Evolutionary conservation across 768 basidiomycete species (phyloP), one percentile per base, ranked within the genome.

Genomic region (Omphalotus guepiniiformis): DNA sequence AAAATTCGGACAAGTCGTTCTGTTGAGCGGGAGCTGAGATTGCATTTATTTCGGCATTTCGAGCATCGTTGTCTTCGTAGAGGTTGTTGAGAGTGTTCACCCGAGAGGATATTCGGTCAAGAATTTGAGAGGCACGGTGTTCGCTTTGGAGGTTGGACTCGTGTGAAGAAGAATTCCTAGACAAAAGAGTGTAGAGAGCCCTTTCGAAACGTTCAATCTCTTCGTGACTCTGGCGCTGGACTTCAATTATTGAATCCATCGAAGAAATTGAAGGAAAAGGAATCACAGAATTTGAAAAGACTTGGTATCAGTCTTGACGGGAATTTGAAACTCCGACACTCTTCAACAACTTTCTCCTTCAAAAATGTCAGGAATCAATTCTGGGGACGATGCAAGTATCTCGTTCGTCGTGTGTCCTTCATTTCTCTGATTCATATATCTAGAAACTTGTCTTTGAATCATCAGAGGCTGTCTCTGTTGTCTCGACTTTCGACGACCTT

Each of bases 371-470:
- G 87, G 87, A 50, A 83, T 93, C 56, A 89, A 83, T 67, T 57
- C 83, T 50, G 89, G 88, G 54, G 93, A 96, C 75, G 92, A 94
- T 40, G 93, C 84, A 61, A 60, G 61, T 69, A 51, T 52, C 58
- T 61, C 51, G 59, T 63, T 29, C 30, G 23, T 34, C 18, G 26
- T 49, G 54, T 27, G 18, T 40, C 44, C 55, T 63, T 30, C 16
- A 34, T 18, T 40, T 22, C 52, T 7, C 50, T 26, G 39, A 53
- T 32, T 46, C 27, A 42, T 25, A 11, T 30, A 21, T 32, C 7
- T 57, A 91, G 80, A 93, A 93, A 87, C 84, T 94, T 52, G 84
- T 94, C 3, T 95, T 95, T 56, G 93, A 95, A 70, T 94, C 93
- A 35, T 93, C 92, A 36, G 93, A 95, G 67, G 84, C 88, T 11